These are phyloP conservation scores for Samsoniella hepiali DNA, from an alignment of 2,329 filamentous ascomycete species.

Conservation along the genomic window DNA sequence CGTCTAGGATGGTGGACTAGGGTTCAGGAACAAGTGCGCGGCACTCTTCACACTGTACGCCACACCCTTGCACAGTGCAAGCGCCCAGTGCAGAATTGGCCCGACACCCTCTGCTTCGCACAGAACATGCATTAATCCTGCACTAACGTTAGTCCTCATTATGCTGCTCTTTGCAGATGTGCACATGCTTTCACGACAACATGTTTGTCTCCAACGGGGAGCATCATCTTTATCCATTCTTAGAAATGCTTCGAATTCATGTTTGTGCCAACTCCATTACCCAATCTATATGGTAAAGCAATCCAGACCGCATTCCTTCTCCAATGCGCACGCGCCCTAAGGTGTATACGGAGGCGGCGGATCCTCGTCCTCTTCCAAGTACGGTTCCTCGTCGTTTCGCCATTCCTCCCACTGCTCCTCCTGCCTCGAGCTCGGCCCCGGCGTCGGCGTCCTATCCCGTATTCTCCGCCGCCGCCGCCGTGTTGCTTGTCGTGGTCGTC, in stretches of 20 bases:
- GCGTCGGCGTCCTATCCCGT: neutral
- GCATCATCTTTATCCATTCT: no score
- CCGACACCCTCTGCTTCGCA: neutral
- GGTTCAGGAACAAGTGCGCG: neutral
- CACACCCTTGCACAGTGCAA: neutral
- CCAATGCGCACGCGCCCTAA: neutral
- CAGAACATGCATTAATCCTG: constrained; percentile 3
- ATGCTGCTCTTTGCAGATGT: neutral
- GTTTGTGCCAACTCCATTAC: no score
- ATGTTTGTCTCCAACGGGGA: neutral
- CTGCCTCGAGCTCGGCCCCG: no score
- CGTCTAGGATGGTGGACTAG: neutral
- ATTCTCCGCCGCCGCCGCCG: neutral
- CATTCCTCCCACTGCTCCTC: neutral
- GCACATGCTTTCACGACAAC: neutral
- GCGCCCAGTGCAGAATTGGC: neutral
- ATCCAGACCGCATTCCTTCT: neutral
- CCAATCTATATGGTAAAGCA: neutral
- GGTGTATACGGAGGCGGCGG: neutral
- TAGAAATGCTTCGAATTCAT: no score
- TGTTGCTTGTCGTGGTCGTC: neutral
- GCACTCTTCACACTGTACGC: neutral
- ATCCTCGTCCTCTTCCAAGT: neutral
- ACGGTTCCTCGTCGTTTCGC: neutral
- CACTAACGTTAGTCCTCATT: neutral